A percentile compares a stretch with the other conserved stretches of the same genome.
Conservation (phyloP, 2,329 filamentous ascomycete genomes). For the Penicillium vulpinum region DNA sequence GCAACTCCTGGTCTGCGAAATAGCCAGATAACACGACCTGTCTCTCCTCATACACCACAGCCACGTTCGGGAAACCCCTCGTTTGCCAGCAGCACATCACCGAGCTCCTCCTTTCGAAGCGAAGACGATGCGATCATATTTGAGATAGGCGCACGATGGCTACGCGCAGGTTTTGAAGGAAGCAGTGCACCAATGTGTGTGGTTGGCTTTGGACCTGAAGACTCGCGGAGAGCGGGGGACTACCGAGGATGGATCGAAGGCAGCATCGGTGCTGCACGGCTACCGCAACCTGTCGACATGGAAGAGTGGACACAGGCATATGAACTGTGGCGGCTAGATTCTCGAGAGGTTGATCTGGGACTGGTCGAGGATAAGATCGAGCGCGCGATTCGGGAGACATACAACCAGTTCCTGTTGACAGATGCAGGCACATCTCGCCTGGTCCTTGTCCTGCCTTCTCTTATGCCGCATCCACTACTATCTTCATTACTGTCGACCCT, state of each 20-base stretch:
- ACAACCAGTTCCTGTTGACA: constrained; percentile 68
- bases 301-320: constrained; percentile 50
- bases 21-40: constrained; percentile 34
- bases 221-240: constrained; percentile 76
- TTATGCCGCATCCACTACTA: constrained; percentile 74
- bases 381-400: constrained; percentile 74
- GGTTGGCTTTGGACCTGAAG: constrained; percentile 71
- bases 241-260: constrained; percentile 68
- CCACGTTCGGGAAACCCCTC: constrained; percentile 53
- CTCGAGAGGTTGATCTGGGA: constrained; percentile 71
- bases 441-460: constrained; percentile 73
- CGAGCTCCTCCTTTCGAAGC: constrained; percentile 58
- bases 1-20: constrained; percentile 32
- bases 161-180: constrained; percentile 83
- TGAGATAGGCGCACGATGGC: constrained; percentile 75
- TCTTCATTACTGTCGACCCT: constrained; percentile 73
- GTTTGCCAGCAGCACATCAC: constrained; percentile 58
- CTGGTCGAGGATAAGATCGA: constrained; percentile 86
- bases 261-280: constrained; percentile 49
- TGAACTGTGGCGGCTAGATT: constrained; percentile 77
- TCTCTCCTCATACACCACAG: constrained; percentile 62
- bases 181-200: constrained; percentile 73
- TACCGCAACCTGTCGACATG: constrained; percentile 27
- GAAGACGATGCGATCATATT: constrained; percentile 85
- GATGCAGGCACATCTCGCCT: constrained; percentile 69